phyloP scores from a whole-genome alignment of 2,329 filamentous ascomycete genomes.

The Fonsecaea multimorphosa region DNA sequence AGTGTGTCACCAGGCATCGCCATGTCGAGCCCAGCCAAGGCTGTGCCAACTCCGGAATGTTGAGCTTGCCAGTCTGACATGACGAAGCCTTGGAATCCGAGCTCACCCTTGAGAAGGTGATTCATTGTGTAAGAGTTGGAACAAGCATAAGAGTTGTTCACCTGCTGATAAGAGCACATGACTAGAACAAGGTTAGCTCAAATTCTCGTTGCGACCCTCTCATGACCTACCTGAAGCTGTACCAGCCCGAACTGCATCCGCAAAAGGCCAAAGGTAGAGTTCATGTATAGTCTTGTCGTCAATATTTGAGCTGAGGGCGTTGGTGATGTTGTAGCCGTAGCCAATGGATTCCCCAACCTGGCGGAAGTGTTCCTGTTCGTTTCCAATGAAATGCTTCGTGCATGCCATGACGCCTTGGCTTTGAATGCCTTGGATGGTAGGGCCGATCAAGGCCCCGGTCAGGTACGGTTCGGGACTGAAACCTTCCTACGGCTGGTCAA shows the following conservation, averaged over 20 bases:
- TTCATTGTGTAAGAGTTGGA: conserved; percentile 67
- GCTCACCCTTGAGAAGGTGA: conserved; percentile 69
- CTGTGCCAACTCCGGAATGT: conserved; percentile 70
- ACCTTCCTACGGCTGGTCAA: conserved; percentile 45
- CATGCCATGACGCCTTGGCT: conserved; percentile 81
- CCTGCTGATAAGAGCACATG: conserved; percentile 77
- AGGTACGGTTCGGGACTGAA: conserved; percentile 77
- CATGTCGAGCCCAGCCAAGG: conserved; percentile 77
- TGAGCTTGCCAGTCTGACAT: conserved; percentile 79
- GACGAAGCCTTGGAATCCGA: conserved; percentile 77
- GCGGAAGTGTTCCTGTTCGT: conserved; percentile 77
- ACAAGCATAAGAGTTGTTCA: conserved; percentile 73
- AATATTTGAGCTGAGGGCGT: conserved; percentile 65
- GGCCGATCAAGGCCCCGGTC: conserved; percentile 72
- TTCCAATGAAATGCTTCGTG: conserved; percentile 76
- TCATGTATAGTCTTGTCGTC: conserved; percentile 70
- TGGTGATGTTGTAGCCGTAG: conserved; percentile 67
- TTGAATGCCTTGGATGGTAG: conserved; percentile 81
- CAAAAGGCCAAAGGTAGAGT: conserved; percentile 68
- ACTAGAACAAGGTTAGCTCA: conserved; percentile 18
- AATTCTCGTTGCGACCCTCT: neutral
- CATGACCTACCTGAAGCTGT: conserved; percentile 59
- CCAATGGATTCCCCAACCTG: conserved; percentile 64
- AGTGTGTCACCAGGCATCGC: conserved; percentile 81
- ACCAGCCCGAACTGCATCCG: conserved; percentile 70